Conservation (phyloP, 192 early-diverging fungal species). For the Entomortierella lignicola region DNA sequence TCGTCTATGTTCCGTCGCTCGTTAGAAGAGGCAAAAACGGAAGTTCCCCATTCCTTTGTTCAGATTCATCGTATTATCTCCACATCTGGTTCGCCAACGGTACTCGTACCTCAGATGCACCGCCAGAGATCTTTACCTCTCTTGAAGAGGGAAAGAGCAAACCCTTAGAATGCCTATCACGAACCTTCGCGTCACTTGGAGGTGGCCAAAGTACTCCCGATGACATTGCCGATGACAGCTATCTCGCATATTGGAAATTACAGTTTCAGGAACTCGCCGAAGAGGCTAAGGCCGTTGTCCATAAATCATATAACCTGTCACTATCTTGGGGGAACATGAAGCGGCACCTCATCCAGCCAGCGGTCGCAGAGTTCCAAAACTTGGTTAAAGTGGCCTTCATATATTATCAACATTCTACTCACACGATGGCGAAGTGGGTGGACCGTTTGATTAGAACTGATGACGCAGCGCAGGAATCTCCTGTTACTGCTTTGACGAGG, state of each 20-base stretch:
- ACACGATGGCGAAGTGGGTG: neutral
- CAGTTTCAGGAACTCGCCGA: constrained; percentile 8
- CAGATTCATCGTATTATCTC: constrained; percentile 18
- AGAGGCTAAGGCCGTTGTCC: neutral
- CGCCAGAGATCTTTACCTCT: constrained; percentile 37
- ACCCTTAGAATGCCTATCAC: constrained; percentile 3
- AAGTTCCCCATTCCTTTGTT: constrained; percentile 5
- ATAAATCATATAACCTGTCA: neutral
- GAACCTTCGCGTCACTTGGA: neutral
- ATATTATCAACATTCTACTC: neutral
- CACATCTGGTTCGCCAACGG: constrained; percentile 54
- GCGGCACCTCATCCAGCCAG: neutral
- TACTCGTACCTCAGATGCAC: constrained; percentile 9
- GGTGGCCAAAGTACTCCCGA: neutral
- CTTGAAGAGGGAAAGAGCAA: neutral
- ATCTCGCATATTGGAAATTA: constrained; percentile 8
- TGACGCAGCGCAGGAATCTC: neutral
- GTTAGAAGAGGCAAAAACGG: neutral
- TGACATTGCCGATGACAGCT: constrained; percentile 4
- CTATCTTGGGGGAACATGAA: neutral
- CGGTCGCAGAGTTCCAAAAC: neutral
- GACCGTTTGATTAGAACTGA: neutral
- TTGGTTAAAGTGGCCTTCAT: neutral
- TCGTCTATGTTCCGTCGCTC: constrained; percentile 8
- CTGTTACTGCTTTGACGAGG: neutral